phyloP scores from a whole-genome alignment of 2,329 filamentous ascomycete genomes.

The Colletotrichum paranaense region DNA sequence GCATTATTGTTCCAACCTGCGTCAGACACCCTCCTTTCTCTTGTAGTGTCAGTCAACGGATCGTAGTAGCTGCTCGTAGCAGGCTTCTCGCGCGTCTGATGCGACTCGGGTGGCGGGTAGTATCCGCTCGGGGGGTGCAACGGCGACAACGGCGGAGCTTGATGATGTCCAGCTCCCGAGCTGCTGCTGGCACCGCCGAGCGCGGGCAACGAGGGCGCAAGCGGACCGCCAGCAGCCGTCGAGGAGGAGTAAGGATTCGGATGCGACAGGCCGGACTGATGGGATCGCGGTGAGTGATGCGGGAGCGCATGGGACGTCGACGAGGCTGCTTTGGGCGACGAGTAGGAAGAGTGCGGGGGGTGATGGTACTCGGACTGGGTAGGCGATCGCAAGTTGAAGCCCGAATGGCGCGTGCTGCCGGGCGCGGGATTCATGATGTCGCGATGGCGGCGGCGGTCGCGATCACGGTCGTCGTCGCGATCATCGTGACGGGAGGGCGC shows the following conservation, averaged over 20 bases:
- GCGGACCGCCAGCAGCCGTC: slow-evolving; percentile 40
- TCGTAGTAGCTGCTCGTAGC: slow-evolving; percentile 63
- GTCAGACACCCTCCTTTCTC: slow-evolving; percentile 59
- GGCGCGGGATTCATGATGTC: slow-evolving; percentile 57
- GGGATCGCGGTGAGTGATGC: slow-evolving; percentile 42
- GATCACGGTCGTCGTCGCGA: slow-evolving; percentile 47
- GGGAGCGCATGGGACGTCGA: slow-evolving; percentile 40
- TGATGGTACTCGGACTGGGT: slow-evolving; percentile 54
- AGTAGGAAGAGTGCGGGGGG: slow-evolving; percentile 44
- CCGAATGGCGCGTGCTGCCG: slow-evolving; percentile 52
- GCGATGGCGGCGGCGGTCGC: slow-evolving; percentile 52
- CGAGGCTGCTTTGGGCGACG: slow-evolving; percentile 38
- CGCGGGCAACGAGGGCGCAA: slow-evolving; percentile 36
- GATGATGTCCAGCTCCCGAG: slow-evolving; percentile 36
- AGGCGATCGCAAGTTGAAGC: slow-evolving; percentile 63
- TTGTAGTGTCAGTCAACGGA: slow-evolving; percentile 62
- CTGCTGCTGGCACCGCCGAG: slow-evolving; percentile 37
- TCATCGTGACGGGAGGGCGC: slow-evolving; percentile 54
- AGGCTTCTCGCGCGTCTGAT: slow-evolving; percentile 52
- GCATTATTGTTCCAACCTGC: slow-evolving; percentile 54
- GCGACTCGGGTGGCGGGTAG: slow-evolving; percentile 47
- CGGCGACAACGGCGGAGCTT: slow-evolving; percentile 51
- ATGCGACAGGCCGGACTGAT: slow-evolving; percentile 36
- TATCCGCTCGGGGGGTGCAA: slow-evolving; percentile 57
- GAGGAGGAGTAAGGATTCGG: slow-evolving; percentile 51